Evolutionary conservation across 139 green algal species (phyloP).

Genomic region (Chlamydomonas sp.): DNA sequence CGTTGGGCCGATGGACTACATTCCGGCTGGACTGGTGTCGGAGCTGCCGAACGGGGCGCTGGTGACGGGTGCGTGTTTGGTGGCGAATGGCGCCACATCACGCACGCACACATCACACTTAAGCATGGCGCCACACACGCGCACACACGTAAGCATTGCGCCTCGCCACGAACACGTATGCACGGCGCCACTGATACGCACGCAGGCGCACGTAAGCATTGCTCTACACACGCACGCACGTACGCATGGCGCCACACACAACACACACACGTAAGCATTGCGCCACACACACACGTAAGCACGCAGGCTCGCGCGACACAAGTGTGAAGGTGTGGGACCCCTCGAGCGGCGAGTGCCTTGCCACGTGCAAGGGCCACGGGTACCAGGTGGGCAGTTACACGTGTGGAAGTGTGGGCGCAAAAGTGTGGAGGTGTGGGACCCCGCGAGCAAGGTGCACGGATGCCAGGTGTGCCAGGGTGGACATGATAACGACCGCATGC

Average conservation of each 20-base stretch:
- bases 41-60: slow-evolving; percentile 42
- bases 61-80: slow-evolving; percentile 56
- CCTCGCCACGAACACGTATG: neutral
- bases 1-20: slow-evolving; percentile 62
- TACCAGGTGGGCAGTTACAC: no score
- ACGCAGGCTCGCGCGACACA: slow-evolving; percentile 71
- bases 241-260: neutral
- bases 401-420: no score
- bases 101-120: no score
- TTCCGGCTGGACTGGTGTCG: slow-evolving; percentile 21
- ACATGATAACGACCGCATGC: no score
- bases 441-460: no score
- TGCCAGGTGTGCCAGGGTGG: no score
- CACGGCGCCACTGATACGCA: neutral
- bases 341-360: slow-evolving; percentile 17
- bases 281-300: neutral
- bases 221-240: neutral
- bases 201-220: neutral
- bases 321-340: slow-evolving; percentile 79
- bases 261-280: neutral
- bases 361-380: slow-evolving; percentile 63
- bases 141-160: neutral
- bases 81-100: no score
- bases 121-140: neutral
- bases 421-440: no score